Base-by-base conservation (phyloP, 208 protist species). In the Lotmaria passim region DNA sequence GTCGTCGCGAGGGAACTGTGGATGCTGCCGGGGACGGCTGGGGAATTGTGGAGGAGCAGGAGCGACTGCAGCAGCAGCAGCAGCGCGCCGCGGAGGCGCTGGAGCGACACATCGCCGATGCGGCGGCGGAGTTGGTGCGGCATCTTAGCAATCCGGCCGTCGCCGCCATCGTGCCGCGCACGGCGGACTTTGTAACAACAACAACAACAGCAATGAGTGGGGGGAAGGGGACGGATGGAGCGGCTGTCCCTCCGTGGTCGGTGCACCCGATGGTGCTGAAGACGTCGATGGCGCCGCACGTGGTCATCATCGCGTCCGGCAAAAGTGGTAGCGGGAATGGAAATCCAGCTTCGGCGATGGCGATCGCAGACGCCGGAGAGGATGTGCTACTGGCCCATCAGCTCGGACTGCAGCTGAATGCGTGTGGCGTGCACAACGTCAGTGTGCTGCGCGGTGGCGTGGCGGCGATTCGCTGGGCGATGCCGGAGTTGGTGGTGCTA, bases 401-500 rank as follows among this genome's bases (percentile, higher is more conserved):
- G 56, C 70, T 93, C n/a, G 82, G 70, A 2, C 59, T 78, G 44
- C 75, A 86, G 64, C 65, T 93, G 24, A 75, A 67, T 19, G 70
- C 67, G 21, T 87, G 59, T 58, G 84, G 84, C 11, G 78, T 87
- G 38, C 87, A 82, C 34, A 78, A 89, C 70, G 80, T 90, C 6
- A 87, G 84, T 24, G 73, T 93, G 50, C 59, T 93, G 61, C 67
- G 75, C 34, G 87, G 87, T 44, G 87, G 87, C 4, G 69, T 90
- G 55, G 71, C 66, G 58, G 43, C 64, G 38, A 38, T 93, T 3
- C 77, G 65, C 44, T 12, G 12, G 19, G 65, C 79, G 55, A 76
- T 81, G 30, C 77, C 84, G 2, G 50, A 85, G 56, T 56, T 93
- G 12, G 44, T 93, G 21, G 65, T 88, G 53, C 62, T 50, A 19